Base-by-base conservation (phyloP, 2,329 filamentous ascomycete species). In the Colletotrichum simmondsii region DNA sequence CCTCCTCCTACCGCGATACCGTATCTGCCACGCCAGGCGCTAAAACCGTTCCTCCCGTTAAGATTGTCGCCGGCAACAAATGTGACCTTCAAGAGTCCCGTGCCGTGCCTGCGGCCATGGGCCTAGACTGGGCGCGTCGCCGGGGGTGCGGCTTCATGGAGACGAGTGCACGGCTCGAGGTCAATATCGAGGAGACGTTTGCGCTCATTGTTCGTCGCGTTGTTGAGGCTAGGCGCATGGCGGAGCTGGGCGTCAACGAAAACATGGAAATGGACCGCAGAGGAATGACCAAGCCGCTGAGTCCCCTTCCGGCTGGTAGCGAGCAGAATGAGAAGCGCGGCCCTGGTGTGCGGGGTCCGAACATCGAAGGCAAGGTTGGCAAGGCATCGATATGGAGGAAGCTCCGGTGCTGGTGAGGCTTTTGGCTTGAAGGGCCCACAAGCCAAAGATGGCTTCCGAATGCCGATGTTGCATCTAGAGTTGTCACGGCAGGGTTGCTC, bases 151-250 rank as follows among this genome's bases (percentile, higher is more conserved):
- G 94, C 52, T 97, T 97, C 84, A 97, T 97, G 94, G 94, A 97
- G 88, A 97, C 94, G 74, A 95, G 92, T 78, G 94, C 94, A 5
- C 86, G 94, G 67, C 90, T 95, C 77, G 93, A 95, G 86, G 94
- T 97, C 75, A 97, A 97, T 80, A 94, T 97, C 74, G 94, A 97
- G 81, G 94, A 97, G 88, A 96, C 94, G 0, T 97, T 97, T 86
- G 93, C 93, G 46, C 87, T 92, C 52, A 89, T 92, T 72, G 88
- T 92, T 56, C 85, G 90, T 30, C 85, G 90, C 64, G 91, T 92
- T 63, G 86, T 89, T 59, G 90, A 92, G 84, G 85, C 84, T n/a
- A 81, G 89, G 24, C 81, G 84, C 16, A 80, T 87, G 57, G 88
- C 88, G 4, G 87, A 86, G 76, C 82, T 83, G 78, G 88, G 86